Evolutionary conservation across 2,329 filamentous ascomycete species (phyloP).

Genomic region (Colletotrichum incanum): DNA sequence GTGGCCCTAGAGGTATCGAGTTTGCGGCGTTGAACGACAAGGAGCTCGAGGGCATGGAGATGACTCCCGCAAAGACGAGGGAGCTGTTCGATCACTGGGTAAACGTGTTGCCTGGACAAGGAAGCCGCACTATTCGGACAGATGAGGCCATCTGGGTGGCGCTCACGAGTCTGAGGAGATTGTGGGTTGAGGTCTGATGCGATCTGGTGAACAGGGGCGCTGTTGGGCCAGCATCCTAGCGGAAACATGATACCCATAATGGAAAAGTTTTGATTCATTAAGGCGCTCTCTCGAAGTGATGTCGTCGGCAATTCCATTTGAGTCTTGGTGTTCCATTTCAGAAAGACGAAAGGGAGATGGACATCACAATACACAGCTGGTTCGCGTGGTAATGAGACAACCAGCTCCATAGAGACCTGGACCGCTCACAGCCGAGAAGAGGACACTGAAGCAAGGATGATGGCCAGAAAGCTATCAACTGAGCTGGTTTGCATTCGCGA

Average conservation of each 20-base stretch:
- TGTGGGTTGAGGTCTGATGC: slow-evolving; percentile 63
- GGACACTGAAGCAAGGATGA: too few relatives aligned
- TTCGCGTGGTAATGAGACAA: background rate
- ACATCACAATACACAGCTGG: background rate
- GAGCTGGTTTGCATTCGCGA: background rate
- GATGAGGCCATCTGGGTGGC: slow-evolving; percentile 88
- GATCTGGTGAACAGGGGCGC: background rate
- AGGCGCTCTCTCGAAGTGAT: background rate
- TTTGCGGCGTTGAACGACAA: slow-evolving; percentile 77
- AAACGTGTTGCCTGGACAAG: slow-evolving; percentile 84
- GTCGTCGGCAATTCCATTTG: background rate
- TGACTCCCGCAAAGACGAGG: slow-evolving; percentile 71
- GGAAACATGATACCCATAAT: slow-evolving; percentile 40
- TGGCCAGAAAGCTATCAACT: too few relatives aligned
- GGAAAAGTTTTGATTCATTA: slow-evolving; percentile 25
- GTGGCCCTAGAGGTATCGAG: slow-evolving; percentile 85
- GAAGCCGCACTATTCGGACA: slow-evolving; percentile 85
- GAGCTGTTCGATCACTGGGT: slow-evolving; percentile 89
- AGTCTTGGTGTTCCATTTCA: too few relatives aligned
- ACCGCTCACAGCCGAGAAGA: too few relatives aligned
- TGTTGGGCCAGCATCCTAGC: slow-evolving; percentile 22
- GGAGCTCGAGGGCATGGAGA: slow-evolving; percentile 71
- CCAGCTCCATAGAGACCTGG: background rate
- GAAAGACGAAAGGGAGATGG: background rate
- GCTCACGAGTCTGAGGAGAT: slow-evolving; percentile 75